Evolutionary conservation across 2,329 filamentous ascomycete species (phyloP).

Genomic region (Niveomyces coronatus): DNA sequence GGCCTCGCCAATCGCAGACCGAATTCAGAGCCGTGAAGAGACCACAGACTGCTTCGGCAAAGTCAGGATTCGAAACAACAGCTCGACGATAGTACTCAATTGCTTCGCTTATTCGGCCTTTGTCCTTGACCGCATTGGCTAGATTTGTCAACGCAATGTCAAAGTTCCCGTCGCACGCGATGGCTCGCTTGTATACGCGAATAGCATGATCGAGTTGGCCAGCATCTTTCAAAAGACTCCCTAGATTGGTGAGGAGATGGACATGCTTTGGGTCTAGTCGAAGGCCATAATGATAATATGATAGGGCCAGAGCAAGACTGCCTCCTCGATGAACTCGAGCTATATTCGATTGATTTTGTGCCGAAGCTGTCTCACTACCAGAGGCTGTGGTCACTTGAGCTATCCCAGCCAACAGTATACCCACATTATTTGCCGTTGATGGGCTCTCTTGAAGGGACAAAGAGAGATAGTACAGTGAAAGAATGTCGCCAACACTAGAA

Average conservation of each 20-base stretch:
- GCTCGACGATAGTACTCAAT: conserved; percentile 87
- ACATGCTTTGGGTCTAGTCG: conserved; percentile 81
- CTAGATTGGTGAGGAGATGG: conserved; percentile 92
- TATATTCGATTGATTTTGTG: conserved; percentile 33
- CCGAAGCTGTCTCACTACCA: conserved; percentile 9
- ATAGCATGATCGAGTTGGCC: conserved; percentile 87
- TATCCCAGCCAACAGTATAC: conserved; percentile 89
- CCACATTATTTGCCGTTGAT: conserved; percentile 96
- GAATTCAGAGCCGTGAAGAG: conserved; percentile 92
- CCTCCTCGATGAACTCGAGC: conserved; percentile 78
- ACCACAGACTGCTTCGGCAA: conserved; percentile 93
- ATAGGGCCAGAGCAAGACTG: conserved; percentile 75
- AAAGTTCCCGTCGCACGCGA: conserved; percentile 84
- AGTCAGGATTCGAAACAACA: conserved; percentile 84
- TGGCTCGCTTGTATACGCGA: conserved; percentile 93
- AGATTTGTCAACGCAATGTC: conserved; percentile 95
- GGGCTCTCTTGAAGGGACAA: conserved; percentile 90
- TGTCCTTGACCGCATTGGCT: conserved; percentile 95
- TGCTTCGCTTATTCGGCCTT: conserved; percentile 82
- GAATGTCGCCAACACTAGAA: conserved; percentile 78
- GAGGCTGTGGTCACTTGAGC: conserved; percentile 49
- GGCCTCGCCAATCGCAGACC: conserved; percentile 86
- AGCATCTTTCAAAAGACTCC: conserved; percentile 91
- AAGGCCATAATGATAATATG: conserved; percentile 93
- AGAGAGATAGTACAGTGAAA: conserved; percentile 91